Evolutionary conservation across 2,329 filamentous ascomycete genomes (phyloP).

Genomic region (Penicillium sp.): DNA sequence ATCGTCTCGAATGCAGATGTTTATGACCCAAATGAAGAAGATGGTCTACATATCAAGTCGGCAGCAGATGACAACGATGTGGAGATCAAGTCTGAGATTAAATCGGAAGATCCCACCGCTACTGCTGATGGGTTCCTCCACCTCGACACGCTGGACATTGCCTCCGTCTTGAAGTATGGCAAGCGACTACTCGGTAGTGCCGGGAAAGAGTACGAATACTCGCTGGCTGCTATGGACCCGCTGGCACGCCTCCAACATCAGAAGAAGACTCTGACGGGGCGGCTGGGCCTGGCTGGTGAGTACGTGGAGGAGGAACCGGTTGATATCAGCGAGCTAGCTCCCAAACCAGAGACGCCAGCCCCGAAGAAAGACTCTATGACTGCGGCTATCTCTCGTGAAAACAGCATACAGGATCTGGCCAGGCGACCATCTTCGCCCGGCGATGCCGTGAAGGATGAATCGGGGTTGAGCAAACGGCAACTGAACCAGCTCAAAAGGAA

Average conservation of each 20-base stretch:
- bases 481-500: constrained; percentile 93
- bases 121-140: constrained; percentile 59
- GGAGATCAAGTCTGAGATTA: constrained; percentile 36
- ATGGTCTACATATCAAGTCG: constrained; percentile 49
- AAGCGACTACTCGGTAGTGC: constrained; percentile 77
- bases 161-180: constrained; percentile 73
- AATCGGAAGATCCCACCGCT: constrained; percentile 31
- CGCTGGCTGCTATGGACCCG: constrained; percentile 74
- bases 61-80: constrained; percentile 49
- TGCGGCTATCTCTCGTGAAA: constrained; percentile 38
- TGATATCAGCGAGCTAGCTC: constrained; percentile 54
- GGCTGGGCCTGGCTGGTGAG: constrained; percentile 78
- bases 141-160: constrained; percentile 70
- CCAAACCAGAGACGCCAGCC: constrained; percentile 39
- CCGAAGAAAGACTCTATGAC: constrained; percentile 51
- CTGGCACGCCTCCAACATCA: constrained; percentile 75
- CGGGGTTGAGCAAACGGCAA: constrained; percentile 80
- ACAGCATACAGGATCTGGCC: constrained; percentile 43
- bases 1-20: constrained; percentile 83
- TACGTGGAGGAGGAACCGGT: constrained; percentile 80
- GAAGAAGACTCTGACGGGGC: constrained; percentile 77
- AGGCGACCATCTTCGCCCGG: constrained; percentile 45
- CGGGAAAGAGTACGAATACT: constrained; percentile 77
- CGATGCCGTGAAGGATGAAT: constrained; percentile 57
- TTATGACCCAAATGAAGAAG: constrained; percentile 81